Evolutionary conservation across 257 asterid species (phyloP).

Genomic region (Eustoma russellianum): DNA sequence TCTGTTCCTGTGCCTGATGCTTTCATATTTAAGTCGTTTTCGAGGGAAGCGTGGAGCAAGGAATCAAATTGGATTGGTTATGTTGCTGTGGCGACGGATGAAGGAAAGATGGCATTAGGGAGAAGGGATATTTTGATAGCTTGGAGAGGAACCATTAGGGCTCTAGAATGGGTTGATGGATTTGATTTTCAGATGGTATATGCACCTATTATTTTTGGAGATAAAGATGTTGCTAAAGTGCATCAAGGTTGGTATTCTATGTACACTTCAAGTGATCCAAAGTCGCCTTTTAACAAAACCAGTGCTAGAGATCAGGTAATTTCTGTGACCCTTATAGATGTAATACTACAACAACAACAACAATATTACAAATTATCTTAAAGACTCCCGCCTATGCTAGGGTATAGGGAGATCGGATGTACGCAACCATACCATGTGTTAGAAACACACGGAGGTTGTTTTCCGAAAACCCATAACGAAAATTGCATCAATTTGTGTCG

Average conservation of each 20-base stretch:
- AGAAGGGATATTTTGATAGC: slow-evolving; percentile 72
- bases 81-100: slow-evolving; percentile 80
- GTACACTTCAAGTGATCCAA: slow-evolving; percentile 59
- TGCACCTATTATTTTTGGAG: slow-evolving; percentile 50
- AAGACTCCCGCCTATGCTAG: too few relatives aligned
- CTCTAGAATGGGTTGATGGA: slow-evolving; percentile 69
- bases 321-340: too few relatives aligned
- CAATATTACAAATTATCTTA: too few relatives aligned
- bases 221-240: slow-evolving; percentile 23
- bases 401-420: too few relatives aligned
- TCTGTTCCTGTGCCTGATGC: slow-evolving; percentile 52
- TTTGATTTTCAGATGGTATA: slow-evolving; percentile 37
- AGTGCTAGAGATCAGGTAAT: slow-evolving; percentile 72
- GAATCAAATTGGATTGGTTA: slow-evolving; percentile 91
- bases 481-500: too few relatives aligned
- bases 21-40: slow-evolving; percentile 47
- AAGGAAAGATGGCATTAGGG: slow-evolving; percentile 49
- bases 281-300: slow-evolving; percentile 41
- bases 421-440: too few relatives aligned
- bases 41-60: slow-evolving; percentile 72
- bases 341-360: too few relatives aligned
- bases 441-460: too few relatives aligned
- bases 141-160: slow-evolving; percentile 72
- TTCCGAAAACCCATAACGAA: too few relatives aligned
- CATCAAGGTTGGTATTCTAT: slow-evolving; percentile 75